Evolutionary conservation across 306 rosid genomes (phyloP).

Genomic region (Cucumis hystrix): DNA sequence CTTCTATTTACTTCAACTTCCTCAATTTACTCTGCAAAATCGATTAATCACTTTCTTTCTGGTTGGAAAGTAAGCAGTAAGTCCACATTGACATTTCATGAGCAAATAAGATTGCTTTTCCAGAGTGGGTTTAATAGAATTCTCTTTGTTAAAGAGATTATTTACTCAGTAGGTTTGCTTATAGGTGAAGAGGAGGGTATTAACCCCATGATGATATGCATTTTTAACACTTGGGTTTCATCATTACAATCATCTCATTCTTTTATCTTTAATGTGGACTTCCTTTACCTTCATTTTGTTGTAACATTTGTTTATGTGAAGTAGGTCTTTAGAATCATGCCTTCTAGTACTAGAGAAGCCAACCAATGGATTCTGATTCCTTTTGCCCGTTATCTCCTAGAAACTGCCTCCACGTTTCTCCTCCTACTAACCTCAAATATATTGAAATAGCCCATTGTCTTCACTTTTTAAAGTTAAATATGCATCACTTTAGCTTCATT

Average conservation of each 20-base stretch:
- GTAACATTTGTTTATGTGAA: not conserved
- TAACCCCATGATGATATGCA: conserved; percentile 1
- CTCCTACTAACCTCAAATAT: not conserved
- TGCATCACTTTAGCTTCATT: not conserved
- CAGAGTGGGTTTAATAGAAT: not conserved
- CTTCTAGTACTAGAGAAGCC: not conserved
- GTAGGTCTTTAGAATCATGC: not conserved
- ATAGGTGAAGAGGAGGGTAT: not conserved
- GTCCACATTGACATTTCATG: not conserved
- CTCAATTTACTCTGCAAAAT: not conserved
- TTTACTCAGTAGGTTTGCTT: not conserved
- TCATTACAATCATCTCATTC: conserved; percentile 1
- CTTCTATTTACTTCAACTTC: not conserved
- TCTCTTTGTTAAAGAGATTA: not conserved
- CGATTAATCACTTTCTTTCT: not conserved
- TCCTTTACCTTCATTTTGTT: not conserved
- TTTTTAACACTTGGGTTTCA: conserved; percentile 6
- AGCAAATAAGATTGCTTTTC: not conserved
- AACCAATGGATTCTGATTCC: not conserved
- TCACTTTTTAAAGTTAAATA: not conserved
- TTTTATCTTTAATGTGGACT: not conserved
- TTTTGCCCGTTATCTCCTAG: not conserved
- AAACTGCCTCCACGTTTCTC: not conserved
- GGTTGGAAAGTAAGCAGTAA: not conserved
- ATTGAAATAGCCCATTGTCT: not conserved